Conservation (phyloP, 2,329 filamentous ascomycete genomes). For the Clarireedia monteithiana region DNA sequence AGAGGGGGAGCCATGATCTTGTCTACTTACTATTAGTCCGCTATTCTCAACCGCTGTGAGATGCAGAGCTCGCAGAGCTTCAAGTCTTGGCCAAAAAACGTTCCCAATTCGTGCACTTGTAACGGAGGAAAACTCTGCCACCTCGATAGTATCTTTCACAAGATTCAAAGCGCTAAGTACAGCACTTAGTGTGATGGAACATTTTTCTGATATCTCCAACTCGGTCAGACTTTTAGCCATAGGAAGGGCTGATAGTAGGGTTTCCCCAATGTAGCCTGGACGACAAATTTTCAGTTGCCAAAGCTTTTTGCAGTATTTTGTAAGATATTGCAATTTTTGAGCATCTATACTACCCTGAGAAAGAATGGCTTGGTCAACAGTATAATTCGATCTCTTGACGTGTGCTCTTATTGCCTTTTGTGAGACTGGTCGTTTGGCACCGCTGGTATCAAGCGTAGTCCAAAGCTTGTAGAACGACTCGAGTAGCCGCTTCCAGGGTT, state of each 20-base stretch:
- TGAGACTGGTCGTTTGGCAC: slow-evolving; percentile 13
- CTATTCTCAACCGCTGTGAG: not conserved
- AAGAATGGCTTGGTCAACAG: slow-evolving; percentile 21
- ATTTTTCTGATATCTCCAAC: slow-evolving; percentile 13
- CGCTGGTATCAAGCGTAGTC: slow-evolving; percentile 25
- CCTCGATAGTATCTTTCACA: slow-evolving; percentile 16
- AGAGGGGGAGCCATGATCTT: not conserved
- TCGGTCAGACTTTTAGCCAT: slow-evolving; percentile 16
- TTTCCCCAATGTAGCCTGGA: slow-evolving; percentile 19
- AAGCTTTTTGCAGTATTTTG: slow-evolving; percentile 22
- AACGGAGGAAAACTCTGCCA: slow-evolving; percentile 14
- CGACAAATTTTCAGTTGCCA: slow-evolving; percentile 20
- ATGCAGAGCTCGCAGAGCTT: slow-evolving; percentile 15
- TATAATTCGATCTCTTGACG: slow-evolving; percentile 25
- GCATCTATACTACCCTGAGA: slow-evolving; percentile 15
- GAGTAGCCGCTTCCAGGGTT: slow-evolving; percentile 25
- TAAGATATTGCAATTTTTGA: slow-evolving; percentile 20
- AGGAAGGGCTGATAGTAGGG: slow-evolving; percentile 18
- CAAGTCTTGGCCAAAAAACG: slow-evolving; percentile 7
- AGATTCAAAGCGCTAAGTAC: slow-evolving; percentile 11
- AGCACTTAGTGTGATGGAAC: slow-evolving; percentile 13
- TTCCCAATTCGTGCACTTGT: slow-evolving; percentile 1
- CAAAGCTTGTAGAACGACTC: slow-evolving; percentile 26
- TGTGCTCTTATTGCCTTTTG: slow-evolving; percentile 21
- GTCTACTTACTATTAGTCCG: not conserved